These are phyloP conservation scores for Trichoderma harzianum DNA, from an alignment of 2,329 filamentous ascomycete genomes.

Conservation along the genomic window DNA sequence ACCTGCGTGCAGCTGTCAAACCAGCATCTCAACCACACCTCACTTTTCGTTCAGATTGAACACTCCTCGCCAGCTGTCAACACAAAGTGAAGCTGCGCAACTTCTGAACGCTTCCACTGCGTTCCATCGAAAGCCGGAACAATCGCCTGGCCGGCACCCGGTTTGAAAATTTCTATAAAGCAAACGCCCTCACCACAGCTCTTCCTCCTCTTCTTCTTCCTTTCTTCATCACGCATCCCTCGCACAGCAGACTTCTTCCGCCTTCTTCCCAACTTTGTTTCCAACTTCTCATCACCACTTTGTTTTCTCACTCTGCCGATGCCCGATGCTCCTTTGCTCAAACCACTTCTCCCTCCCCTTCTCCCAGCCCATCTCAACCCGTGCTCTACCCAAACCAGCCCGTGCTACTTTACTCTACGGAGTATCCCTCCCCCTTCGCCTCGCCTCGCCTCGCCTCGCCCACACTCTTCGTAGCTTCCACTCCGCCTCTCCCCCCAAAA, in stretches of 20 bases:
- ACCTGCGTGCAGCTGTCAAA: neutral
- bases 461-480: neutral
- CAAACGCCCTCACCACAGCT: no score
- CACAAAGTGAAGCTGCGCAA: neutral
- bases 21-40: neutral
- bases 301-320: neutral
- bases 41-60: slow-evolving; percentile 2
- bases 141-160: neutral
- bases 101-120: neutral
- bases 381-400: neutral
- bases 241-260: neutral
- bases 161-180: slow-evolving; percentile 1
- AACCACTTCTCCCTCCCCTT: neutral
- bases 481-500: neutral
- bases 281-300: neutral
- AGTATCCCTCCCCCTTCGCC: neutral
- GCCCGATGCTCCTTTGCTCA: neutral
- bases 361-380: neutral
- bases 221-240: neutral
- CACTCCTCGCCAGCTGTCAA: slow-evolving; percentile 3
- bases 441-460: neutral
- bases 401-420: neutral
- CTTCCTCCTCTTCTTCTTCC: neutral
- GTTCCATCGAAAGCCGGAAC: neutral
- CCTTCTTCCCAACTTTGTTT: neutral